Percentiles rank a stretch among this genome's conserved stretches.
These are phyloP conservation scores for Plasmodium yoelii DNA, from an alignment of 169 alveolate genomes.

Conservation along the genomic window DNA sequence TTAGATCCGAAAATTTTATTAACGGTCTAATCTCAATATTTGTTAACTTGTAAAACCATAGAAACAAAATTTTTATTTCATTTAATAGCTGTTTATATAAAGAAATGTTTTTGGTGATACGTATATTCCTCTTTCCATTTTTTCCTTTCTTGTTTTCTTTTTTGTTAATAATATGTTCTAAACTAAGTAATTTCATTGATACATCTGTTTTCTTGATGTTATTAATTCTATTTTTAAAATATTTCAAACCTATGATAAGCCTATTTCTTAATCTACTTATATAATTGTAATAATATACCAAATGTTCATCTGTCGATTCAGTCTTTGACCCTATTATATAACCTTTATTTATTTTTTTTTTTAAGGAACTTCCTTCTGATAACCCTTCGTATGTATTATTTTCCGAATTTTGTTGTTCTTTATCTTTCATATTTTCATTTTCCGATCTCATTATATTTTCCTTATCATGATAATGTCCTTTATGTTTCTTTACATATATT, in stretches of 20 bases:
- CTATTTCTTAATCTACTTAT: constrained; percentile 49
- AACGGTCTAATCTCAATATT: constrained; percentile 68
- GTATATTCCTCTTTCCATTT: constrained; percentile 24
- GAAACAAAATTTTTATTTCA: constrained; percentile 63
- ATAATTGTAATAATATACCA: constrained; percentile 52
- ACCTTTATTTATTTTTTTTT: constrained; percentile 18
- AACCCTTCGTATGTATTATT: neutral
- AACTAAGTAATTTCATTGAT: constrained; percentile 3
- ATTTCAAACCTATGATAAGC: constrained; percentile 34
- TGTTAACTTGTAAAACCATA: constrained; percentile 66
- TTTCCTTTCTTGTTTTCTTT: constrained; percentile 11
- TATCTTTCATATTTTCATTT: neutral
- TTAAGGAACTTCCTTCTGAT: neutral
- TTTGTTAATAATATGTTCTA: constrained; percentile 28
- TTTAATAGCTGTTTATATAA: constrained; percentile 58
- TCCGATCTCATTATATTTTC: neutral
- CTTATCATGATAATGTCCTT: neutral
- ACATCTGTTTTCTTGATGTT: constrained; percentile 45
- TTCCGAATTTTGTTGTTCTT: neutral
- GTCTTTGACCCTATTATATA: constrained; percentile 71
- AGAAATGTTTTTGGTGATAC: constrained; percentile 11
- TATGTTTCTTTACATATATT: constrained; percentile 37
- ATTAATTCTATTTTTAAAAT: constrained; percentile 27
- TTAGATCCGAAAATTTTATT: constrained; percentile 51
- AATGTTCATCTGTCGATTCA: constrained; percentile 72